Base-by-base conservation (phyloP, 2,329 filamentous ascomycete species). In the Orbilia brochopaga region DNA sequence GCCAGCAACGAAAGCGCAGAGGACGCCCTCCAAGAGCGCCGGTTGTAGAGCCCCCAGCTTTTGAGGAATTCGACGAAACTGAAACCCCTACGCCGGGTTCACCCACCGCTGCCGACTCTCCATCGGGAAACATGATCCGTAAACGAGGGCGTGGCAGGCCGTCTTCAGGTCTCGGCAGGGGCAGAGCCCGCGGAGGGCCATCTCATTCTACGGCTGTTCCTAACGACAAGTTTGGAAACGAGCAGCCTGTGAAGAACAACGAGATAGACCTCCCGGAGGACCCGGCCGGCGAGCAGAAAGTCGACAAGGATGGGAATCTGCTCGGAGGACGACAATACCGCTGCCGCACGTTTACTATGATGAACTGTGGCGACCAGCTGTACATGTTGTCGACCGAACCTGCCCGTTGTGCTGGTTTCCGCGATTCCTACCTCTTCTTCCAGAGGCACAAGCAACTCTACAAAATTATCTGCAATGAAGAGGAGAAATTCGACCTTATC, bases 361-460 rank as follows among this genome's bases (percentile, higher is more conserved):
- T 93, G 17, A 88, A 95, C 77, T 85, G 94, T 76, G 92, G 91
- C 27, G 89, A 95, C 75, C 97, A 97, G 80, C 85, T 97, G 4
- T 99, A 97, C 81, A 99, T 99, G 94, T 86, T 99, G 58, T 94
- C 94, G 37, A 99, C 94, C 15, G 94, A 99, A 81, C 97, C 94
- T 79, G 94, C 94, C 23, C 87, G 94, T 75, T 92, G 97, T 2
- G 83, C 97, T 21, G 90, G 92, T 52, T 99, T 99, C 79, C 86
- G 94, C 73, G 94, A 99, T 80, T 97, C 92, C n/a, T 99, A 99
- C 79, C 84, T 99, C 37, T 83, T 99, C 15, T 99, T 99, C 83
- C 97, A 97, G 85, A 97, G 97, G 82, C 97, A 99, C 80, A 85
- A 93, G 75, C 97, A 94, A 1, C 83, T 99, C 7, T 96, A 86